Evolutionary conservation across 495 filamentous ascomycete genomes (phyloP).

Genomic region (Penicillium cosmopolitanum): DNA sequence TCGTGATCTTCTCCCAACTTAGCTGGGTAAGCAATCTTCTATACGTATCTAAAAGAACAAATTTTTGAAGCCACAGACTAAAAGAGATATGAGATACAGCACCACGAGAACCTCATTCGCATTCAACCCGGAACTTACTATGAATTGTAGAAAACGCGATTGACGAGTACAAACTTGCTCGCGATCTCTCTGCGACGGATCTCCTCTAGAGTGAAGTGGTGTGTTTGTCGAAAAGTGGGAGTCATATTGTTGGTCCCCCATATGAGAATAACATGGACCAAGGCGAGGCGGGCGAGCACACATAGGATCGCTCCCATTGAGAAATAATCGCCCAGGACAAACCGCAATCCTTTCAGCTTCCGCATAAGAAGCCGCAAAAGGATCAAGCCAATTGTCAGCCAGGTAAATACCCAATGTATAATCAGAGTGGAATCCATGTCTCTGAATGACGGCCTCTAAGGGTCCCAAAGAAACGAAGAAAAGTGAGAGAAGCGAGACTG

Average conservation of each 20-base stretch:
- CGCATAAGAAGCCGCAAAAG: constrained; percentile 27
- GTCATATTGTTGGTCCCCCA: constrained; percentile 43
- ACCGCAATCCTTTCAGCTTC: constrained; percentile 25
- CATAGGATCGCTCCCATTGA: constrained; percentile 31
- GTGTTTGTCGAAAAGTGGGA: constrained; percentile 11
- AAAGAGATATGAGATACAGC: neutral
- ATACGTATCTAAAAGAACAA: constrained; percentile 46
- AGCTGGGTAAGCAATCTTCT: constrained; percentile 41
- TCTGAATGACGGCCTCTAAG: neutral
- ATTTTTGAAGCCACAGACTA: constrained; percentile 48
- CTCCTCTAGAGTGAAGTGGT: constrained; percentile 31
- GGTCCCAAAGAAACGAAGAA: neutral
- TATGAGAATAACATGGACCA: constrained; percentile 37
- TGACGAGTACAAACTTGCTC: constrained; percentile 33
- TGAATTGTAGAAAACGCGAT: constrained; percentile 37
- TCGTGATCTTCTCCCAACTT: constrained; percentile 34
- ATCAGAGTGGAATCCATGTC: constrained; percentile 27
- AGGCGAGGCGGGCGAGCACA: constrained; percentile 26
- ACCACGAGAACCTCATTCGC: no score
- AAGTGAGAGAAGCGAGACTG: no score
- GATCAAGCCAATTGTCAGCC: constrained; percentile 29
- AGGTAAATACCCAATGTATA: constrained; percentile 36
- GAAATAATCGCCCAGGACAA: constrained; percentile 33
- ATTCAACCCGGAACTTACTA: constrained; percentile 24
- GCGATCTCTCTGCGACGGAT: constrained; percentile 37